These are phyloP conservation scores for Zymoseptoria ardabiliae DNA, from an alignment of 2,329 filamentous ascomycete species.

Conservation along the genomic window DNA sequence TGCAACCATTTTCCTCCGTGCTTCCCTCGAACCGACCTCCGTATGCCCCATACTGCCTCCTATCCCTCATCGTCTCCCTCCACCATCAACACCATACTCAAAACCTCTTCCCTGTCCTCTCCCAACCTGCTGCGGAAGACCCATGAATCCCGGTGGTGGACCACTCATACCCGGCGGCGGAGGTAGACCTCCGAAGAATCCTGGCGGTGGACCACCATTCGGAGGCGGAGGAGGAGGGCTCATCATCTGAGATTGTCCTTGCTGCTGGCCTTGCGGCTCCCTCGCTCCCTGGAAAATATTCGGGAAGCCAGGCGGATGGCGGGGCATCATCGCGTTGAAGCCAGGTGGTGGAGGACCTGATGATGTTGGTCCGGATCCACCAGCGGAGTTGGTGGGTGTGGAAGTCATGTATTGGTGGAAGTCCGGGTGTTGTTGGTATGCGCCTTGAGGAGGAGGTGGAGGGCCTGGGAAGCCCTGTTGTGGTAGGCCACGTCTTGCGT, in stretches of 20 bases:
- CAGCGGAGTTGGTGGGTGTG: slow-evolving; percentile 11
- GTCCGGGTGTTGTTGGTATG: slow-evolving; percentile 15
- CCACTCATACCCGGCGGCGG: not conserved
- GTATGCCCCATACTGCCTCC: not conserved
- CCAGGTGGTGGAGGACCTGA: slow-evolving; percentile 23
- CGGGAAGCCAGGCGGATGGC: slow-evolving; percentile 28
- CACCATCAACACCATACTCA: not conserved
- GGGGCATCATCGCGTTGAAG: slow-evolving; percentile 26
- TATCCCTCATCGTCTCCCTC: not conserved
- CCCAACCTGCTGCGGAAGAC: not conserved
- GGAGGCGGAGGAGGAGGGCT: slow-evolving; percentile 3
- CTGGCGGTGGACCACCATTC: slow-evolving; percentile 7
- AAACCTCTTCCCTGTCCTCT: not conserved
- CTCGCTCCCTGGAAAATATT: slow-evolving; percentile 25
- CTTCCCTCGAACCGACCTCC: not conserved
- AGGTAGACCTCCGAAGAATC: slow-evolving; percentile 7
- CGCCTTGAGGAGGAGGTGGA: slow-evolving; percentile 14
- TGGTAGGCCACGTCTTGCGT: slow-evolving; percentile 1
- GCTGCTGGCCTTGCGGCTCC: slow-evolving; percentile 9
- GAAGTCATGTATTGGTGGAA: slow-evolving; percentile 17
- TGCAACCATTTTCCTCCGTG: not conserved
- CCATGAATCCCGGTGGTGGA: slow-evolving; percentile 5
- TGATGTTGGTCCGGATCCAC: not conserved
- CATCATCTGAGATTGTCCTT: slow-evolving; percentile 5
- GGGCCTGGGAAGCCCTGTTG: slow-evolving; percentile 4